Percentiles rank a stretch among this genome's conserved stretches.
These are phyloP conservation scores for Cordyceps pruinosa DNA, from an alignment of 2,329 filamentous ascomycete species.

Conservation along the genomic window DNA sequence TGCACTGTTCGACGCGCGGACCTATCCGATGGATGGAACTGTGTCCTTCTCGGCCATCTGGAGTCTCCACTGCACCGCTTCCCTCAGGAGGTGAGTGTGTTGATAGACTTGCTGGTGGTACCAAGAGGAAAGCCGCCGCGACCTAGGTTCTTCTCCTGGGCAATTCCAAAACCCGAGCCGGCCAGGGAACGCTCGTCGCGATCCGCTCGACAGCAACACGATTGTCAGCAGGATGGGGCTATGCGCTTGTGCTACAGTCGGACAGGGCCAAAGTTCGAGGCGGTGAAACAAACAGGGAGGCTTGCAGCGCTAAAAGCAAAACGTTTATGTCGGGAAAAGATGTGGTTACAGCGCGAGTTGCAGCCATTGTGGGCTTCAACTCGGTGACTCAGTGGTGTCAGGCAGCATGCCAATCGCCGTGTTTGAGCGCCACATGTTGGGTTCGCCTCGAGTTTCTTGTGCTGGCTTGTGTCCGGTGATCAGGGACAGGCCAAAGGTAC, in stretches of 20 bases:
- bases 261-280: background rate
- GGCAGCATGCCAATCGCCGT: background rate
- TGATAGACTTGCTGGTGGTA: background rate
- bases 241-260: background rate
- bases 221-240: background rate
- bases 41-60: background rate
- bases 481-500: too few species aligned
- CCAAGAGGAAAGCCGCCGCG: too few species aligned
- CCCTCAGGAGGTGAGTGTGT: background rate
- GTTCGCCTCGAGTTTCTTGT: background rate
- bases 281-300: slow-evolving; percentile 6
- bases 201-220: background rate
- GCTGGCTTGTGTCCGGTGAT: background rate
- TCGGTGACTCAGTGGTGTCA: slow-evolving; percentile 4
- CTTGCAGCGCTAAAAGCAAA: background rate
- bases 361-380: slow-evolving; percentile 6
- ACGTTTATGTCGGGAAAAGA: background rate
- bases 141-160: too few species aligned
- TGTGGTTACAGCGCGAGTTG: background rate
- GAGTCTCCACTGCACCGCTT: background rate
- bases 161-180: too few species aligned
- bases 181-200: too few species aligned
- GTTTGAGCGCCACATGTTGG: background rate
- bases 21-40: background rate
- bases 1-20: background rate